Evolutionary conservation across 192 early-diverging fungal genomes (phyloP), one percentile per base, ranked within the genome.

Genomic region (Entomortierella parvispora): DNA sequence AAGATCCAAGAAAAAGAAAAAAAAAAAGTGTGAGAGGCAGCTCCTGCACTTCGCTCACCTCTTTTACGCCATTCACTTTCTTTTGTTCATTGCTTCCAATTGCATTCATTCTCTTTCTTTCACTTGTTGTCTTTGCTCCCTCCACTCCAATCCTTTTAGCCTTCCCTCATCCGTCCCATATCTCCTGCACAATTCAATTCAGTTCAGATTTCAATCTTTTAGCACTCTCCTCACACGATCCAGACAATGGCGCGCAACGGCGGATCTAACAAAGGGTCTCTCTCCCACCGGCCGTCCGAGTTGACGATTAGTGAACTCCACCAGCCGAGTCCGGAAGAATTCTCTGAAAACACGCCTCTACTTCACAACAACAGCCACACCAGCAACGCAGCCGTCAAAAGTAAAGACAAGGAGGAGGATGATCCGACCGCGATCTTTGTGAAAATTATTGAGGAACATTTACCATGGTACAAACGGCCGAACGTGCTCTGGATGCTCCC

Each of bases 391-490:
- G 34, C 14, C 1, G 18, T 29, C n/a, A 58, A 4, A 1, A n/a
- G n/a, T n/a, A n/a, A n/a, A 49, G 22, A 12, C 37, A 12, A 40
- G 37, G 37, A 40, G 44, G 34, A 44, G 8, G 12, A 15, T 3
- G 66, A 77, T 20, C 40, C 59, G 3, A 68, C 64, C 0, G 44
- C 61, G 14, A 37, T 59, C 20, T 77, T 63, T 17, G 74, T 68
- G 46, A 58, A 68, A 20, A 55, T 56, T 28, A 49, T 77, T 22
- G 31, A 58, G 6, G 65, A 68, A 2, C 60, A 68, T n/a, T 22
- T 77, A 26, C 65, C 74, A 15, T 77, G 74, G 74, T 56, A 68
- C 61, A 77, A 77, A 29, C 58, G 74, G 18, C 74, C 74, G 0
- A 58, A 58, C 3, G 74, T 45, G 0, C 42, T 77, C 0, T 77